Base-by-base conservation (phyloP, 345 rosid species). In the Hibiscus syriacus region DNA sequence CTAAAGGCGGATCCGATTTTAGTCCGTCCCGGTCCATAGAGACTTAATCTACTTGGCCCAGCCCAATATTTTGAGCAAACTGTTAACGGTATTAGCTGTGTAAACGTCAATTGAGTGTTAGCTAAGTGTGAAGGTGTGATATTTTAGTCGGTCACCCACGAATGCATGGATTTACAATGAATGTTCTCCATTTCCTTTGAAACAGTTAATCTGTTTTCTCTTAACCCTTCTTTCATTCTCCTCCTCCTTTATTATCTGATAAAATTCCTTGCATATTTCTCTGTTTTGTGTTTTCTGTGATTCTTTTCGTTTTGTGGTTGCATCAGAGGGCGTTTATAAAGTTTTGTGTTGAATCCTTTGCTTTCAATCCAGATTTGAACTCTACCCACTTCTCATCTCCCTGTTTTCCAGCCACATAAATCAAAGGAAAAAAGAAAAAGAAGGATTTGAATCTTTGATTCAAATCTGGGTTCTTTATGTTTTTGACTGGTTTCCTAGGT, bases 401-500 rank as follows among this genome's bases (percentile, higher is more conserved):
- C 67, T 25, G 38, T 45, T 64, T 45, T 19, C 12, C 23, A 25
- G 54, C 67, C 14, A 43, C 26, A 45, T 27, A 25, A 41, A 62
- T 62, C 66, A 62, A 62, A 52, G 66, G 22, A n/a, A 25, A 45
- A 26, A 50, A n/a, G 54, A 11, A 26, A 45, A 45, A 64, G 27
- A 27, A 43, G 49, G 4, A 23, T 45, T 27, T 26, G 46, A 45
- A 26, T 64, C 36, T 45, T 53, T 23, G 30, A 53, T 53, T 53
- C 57, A 23, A 53, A 53, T 53, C 57, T 53, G 30, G 30, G 30
- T 23, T 53, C 57, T 53, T 53, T 22, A 22, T 53, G 30, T 11
- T 22, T 6, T 10, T 53, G 9, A 26, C 8, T 64, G 38, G 54
- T 45, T 45, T 45, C 3, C 25, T 45, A 16, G 32, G n/a, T 14